Percentiles rank a stretch among this genome's conserved stretches.
Evolutionary conservation across 345 rosid species (phyloP).

Genomic region (Lenwebbia sp.): DNA sequence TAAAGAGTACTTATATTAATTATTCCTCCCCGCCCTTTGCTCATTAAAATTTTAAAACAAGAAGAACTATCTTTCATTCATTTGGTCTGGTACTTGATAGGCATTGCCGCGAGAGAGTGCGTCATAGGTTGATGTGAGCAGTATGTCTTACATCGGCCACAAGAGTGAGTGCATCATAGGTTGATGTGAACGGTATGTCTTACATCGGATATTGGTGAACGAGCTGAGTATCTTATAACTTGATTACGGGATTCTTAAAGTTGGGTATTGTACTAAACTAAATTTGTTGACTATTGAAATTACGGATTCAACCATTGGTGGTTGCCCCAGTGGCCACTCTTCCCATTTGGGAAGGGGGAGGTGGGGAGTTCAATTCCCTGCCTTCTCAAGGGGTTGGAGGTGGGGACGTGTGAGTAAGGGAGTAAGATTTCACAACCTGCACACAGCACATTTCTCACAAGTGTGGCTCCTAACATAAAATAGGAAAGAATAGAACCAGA

Average conservation of each 20-base stretch:
- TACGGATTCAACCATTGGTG: background rate
- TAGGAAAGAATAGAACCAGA: no score
- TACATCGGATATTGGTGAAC: background rate
- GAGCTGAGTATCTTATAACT: background rate
- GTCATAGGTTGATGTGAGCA: background rate
- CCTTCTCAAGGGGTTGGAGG: no score
- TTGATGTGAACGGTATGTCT: background rate
- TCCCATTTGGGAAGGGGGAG: no score
- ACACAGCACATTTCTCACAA: no score
- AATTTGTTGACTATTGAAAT: background rate
- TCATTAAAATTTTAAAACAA: background rate
- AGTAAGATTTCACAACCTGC: no score
- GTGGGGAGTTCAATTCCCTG: no score
- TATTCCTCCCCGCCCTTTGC: background rate
- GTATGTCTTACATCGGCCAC: background rate
- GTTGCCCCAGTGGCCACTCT: no score
- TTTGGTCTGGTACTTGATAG: background rate
- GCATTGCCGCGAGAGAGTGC: no score
- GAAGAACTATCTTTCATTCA: background rate
- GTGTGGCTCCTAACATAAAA: no score
- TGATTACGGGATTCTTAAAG: background rate
- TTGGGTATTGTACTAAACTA: background rate
- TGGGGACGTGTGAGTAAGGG: no score
- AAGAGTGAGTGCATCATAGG: background rate
- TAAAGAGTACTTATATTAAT: background rate